Conservation (phyloP, 768 basidiomycete genomes). For the Termitomyces sp. region DNA sequence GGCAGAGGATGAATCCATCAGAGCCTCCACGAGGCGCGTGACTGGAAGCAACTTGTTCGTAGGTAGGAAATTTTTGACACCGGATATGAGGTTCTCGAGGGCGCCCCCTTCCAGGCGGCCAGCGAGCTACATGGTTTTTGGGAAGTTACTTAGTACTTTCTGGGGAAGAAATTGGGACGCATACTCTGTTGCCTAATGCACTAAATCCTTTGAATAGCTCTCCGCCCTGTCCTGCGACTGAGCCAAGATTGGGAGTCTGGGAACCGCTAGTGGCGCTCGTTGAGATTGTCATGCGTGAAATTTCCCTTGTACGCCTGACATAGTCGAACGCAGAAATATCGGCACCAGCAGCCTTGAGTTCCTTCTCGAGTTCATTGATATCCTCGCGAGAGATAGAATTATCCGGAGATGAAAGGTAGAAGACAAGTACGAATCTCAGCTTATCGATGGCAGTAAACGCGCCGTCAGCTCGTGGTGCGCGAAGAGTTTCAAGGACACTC, state of each 20-base stretch:
- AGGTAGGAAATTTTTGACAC: slow-evolving; percentile 96
- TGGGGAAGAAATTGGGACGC: slow-evolving; percentile 13
- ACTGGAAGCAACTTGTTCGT: slow-evolving; percentile 90
- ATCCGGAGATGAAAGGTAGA: slow-evolving; percentile 85
- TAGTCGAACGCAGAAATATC: slow-evolving; percentile 86
- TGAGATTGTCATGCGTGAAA: slow-evolving; percentile 85
- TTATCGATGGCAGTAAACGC: slow-evolving; percentile 76
- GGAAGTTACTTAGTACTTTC: neutral
- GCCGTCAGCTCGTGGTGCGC: slow-evolving; percentile 60
- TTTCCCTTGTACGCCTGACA: slow-evolving; percentile 86
- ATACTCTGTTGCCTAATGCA: slow-evolving; percentile 81
- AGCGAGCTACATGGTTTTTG: slow-evolving; percentile 59
- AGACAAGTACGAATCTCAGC: slow-evolving; percentile 90
- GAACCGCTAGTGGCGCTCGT: slow-evolving; percentile 48
- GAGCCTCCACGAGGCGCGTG: slow-evolving; percentile 88
- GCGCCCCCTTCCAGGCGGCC: slow-evolving; percentile 92
- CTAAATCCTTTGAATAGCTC: slow-evolving; percentile 95
- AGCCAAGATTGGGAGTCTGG: slow-evolving; percentile 61
- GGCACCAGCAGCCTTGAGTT: slow-evolving; percentile 76
- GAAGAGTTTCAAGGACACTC: slow-evolving; percentile 83
- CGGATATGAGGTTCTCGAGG: slow-evolving; percentile 94
- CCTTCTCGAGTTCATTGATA: slow-evolving; percentile 79
- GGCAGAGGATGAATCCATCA: slow-evolving; percentile 95
- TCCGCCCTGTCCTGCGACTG: slow-evolving; percentile 60
- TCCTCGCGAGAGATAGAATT: slow-evolving; percentile 84